Evolutionary conservation across 352 stramenopile genomes (phyloP).

Genomic region (Globisporangium takayamanum): DNA sequence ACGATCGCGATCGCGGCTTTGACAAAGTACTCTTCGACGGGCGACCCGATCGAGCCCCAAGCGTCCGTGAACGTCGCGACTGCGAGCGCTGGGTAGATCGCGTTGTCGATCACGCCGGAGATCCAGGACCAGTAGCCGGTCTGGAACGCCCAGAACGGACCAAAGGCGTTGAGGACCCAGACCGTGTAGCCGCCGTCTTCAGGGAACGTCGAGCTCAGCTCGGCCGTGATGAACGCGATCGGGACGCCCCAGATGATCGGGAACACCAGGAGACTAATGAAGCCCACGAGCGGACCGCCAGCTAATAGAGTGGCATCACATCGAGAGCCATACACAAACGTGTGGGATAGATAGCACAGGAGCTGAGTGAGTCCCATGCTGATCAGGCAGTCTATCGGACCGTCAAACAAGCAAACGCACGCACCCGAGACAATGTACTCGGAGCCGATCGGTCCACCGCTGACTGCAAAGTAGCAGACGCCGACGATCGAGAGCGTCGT

Average conservation of each 20-base stretch:
- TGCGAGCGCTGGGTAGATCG: constrained; percentile 86
- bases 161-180: constrained; percentile 90
- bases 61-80: constrained; percentile 36
- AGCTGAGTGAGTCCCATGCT: too few species aligned
- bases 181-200: constrained; percentile 81
- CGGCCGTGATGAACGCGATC: constrained; percentile 89
- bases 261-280: constrained; percentile 85
- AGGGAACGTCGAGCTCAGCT: constrained; percentile 87
- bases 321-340: too few species aligned
- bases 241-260: constrained; percentile 88
- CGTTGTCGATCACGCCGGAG: constrained; percentile 88
- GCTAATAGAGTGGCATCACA: constrained; percentile 8
- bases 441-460: constrained; percentile 31
- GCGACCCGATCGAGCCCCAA: constrained; percentile 24
- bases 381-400: neutral
- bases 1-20: constrained; percentile 34
- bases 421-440: constrained; percentile 39
- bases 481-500: constrained; percentile 50
- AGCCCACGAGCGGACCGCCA: constrained; percentile 56
- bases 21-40: constrained; percentile 30
- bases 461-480: constrained; percentile 53
- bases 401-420: constrained; percentile 7
- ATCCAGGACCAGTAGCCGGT: constrained; percentile 84
- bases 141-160: constrained; percentile 81
- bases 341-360: too few species aligned